Evolutionary conservation across 306 rosid genomes (phyloP).

Genomic region (Ormosia semicastrata): DNA sequence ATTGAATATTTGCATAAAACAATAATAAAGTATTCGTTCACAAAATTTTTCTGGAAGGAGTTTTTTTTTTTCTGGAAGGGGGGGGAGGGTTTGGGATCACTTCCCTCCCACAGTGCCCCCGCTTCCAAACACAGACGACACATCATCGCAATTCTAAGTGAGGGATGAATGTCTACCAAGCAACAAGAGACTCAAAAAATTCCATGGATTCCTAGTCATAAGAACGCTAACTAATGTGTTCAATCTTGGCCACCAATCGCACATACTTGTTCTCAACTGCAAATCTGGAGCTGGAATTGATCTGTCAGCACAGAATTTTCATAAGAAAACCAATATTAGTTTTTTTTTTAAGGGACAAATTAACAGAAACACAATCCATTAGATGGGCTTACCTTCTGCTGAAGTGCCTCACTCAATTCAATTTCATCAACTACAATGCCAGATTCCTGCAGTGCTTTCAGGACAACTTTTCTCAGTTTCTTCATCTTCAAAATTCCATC

Average conservation of each 20-base stretch:
- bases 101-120: not conserved
- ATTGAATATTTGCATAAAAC: conserved; percentile 4
- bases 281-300: conserved; percentile 82
- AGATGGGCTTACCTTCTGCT: conserved; percentile 55
- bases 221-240: not conserved
- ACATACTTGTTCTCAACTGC: conserved; percentile 64
- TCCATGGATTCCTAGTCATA: not conserved
- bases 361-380: not conserved
- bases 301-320: conserved; percentile 43
- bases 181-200: conserved; percentile 20
- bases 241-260: conserved; percentile 58
- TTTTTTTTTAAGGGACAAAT: not conserved
- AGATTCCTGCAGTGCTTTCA: conserved; percentile 63
- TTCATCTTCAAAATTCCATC: conserved; percentile 76
- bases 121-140: not conserved
- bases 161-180: conserved; percentile 20
- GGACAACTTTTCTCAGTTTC: conserved; percentile 63
- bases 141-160: not conserved
- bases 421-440: conserved; percentile 60
- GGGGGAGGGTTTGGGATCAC: not conserved
- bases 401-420: conserved; percentile 49
- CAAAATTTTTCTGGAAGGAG: not conserved
- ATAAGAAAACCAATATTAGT: not conserved
- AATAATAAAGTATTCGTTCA: conserved; percentile 12
- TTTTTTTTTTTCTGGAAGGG: not conserved